Base-by-base conservation (phyloP, 2,329 filamentous ascomycete genomes). In the Nothophaeocryptopus gaeumannii region DNA sequence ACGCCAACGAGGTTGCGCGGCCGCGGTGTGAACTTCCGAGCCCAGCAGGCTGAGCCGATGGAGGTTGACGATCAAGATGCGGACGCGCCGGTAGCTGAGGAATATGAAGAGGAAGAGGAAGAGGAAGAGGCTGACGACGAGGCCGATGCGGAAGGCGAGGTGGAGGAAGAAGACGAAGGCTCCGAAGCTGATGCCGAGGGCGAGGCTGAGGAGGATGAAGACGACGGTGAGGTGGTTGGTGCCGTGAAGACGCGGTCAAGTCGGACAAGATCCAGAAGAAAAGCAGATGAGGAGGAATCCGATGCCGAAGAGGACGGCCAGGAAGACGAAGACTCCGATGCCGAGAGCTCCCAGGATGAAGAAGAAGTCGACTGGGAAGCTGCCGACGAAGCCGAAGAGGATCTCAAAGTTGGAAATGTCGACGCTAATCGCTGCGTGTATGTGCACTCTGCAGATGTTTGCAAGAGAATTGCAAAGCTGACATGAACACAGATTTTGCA, bases 401-500 rank as follows among this genome's bases (percentile, higher is more conserved):
- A 72, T 47, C 68, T 70, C 34, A 78, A 84, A 32, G 76, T 78
- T 9, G 75, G 73, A 51, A 69, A 70, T 52, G 68, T 70, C 29
- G 77, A 76, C 60, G 75, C 77, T 13, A 82, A 80, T 61, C 77
- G 78, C 52, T 87, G 83, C 82, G 77, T 85, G 83, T 86, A 72
- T 75, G 80, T 75, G 35, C 62, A 11, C 29, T 48, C 36, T 26
- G 20, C 20, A 26, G 7, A 26, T 26, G 20, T 26, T 7, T 26
- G 20, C 20, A 26, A 26, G 20, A 3, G 20, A 26, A 7, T 26
- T 26, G 20, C 20, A 26, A 26, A 26, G 20, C 20, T 26, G 20
- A 26, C 20, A 7, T 26, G 20, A 26, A 26, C 43, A 69, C 72
- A 86, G 89, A 58, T 95, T 92, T 63, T 96, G 91, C 72, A 83